phyloP scores from a whole-genome alignment of 345 rosid species.

The Arabidopsis suecica region DNA sequence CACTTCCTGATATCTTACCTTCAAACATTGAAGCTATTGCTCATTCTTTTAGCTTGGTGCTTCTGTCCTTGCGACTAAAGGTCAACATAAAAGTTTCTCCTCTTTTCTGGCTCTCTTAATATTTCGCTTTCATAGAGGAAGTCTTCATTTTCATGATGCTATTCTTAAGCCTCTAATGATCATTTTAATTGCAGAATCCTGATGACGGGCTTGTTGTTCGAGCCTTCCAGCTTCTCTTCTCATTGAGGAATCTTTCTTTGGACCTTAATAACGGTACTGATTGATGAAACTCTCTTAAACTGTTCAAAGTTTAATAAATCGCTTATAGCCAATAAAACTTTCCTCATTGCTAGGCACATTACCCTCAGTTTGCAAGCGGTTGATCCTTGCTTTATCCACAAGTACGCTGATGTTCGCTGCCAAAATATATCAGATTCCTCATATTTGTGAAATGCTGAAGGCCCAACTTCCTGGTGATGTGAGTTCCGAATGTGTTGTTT shows the following conservation, averaged over 20 bases:
- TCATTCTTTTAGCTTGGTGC: constrained; percentile 73
- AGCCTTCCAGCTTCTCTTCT: constrained; percentile 85
- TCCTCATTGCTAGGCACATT: too few species aligned
- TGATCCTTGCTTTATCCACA: constrained; percentile 61
- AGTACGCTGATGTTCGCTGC: constrained; percentile 85
- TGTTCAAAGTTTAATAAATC: not conserved
- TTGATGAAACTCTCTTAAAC: constrained; percentile 28
- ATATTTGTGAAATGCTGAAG: constrained; percentile 62
- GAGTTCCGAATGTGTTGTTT: constrained; percentile 46
- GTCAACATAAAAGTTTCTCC: constrained; percentile 44
- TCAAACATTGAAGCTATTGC: constrained; percentile 91
- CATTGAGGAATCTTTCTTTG: constrained; percentile 64
- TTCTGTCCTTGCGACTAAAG: constrained; percentile 77
- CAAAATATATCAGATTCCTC: constrained; percentile 67
- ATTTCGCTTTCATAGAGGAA: not conserved
- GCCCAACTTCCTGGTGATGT: constrained; percentile 62
- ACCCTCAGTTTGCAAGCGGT: constrained; percentile 64
- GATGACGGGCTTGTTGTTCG: constrained; percentile 63
- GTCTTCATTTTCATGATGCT: not conserved
- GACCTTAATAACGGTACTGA: constrained; percentile 65
- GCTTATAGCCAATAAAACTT: too few species aligned
- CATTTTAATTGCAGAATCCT: constrained; percentile 58
- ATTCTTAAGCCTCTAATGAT: constrained; percentile 22
- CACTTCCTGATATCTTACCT: constrained; percentile 77
- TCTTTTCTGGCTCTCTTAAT: constrained; percentile 9